Evolutionary conservation across 768 basidiomycete species (phyloP), one percentile per base, ranked within the genome.

Genomic region (Auricularia sp.): DNA sequence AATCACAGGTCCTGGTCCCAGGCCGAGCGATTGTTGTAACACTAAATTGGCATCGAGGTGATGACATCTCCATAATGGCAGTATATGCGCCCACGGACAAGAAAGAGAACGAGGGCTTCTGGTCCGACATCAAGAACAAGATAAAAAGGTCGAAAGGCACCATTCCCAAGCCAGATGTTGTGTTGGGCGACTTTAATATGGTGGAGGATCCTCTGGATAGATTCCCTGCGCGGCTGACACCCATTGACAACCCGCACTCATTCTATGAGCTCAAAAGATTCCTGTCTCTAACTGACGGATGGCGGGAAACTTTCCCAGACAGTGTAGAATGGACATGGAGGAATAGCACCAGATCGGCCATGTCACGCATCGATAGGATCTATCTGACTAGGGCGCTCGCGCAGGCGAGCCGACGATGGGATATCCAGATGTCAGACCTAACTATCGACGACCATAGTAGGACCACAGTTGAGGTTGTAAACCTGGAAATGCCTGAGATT

Each of bases 101-200:
- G 3, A 16, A 51, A 3, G 6, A 51, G 47, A 14, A 51, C 13
- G 4, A 51, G 6, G 47, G 3, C 4, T 16, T 51, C 6, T 51
- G 47, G 47, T 3, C 4, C 13, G 18, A 16, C 16, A 51, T 51
- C 4, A 5, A 16, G 4, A 51, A 16, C 16, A 51, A 14, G 47
- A 5, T 51, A 5, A 5, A 6, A 16, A 16, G 18, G 6, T 4
- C 4, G 5, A 11, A 51, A 4, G 4, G 11, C 16, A 16, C 3
- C 14, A 6, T 62, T 0, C 67, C 61, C 0, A 35, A 35, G 3
- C 70, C 70, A 0, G 66, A 70, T 35, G 35, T 69, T 2, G 16
- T 72, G 1, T 47, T 65, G 1, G 70, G 68, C 0, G 70, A 72
- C 61, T 65, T 65, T 36, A 71, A 72, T n/a, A n/a, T n/a, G n/a